These are phyloP conservation scores for Nyctanthes arbortristis DNA, from an alignment of 257 asterid genomes.

Conservation along the genomic window DNA sequence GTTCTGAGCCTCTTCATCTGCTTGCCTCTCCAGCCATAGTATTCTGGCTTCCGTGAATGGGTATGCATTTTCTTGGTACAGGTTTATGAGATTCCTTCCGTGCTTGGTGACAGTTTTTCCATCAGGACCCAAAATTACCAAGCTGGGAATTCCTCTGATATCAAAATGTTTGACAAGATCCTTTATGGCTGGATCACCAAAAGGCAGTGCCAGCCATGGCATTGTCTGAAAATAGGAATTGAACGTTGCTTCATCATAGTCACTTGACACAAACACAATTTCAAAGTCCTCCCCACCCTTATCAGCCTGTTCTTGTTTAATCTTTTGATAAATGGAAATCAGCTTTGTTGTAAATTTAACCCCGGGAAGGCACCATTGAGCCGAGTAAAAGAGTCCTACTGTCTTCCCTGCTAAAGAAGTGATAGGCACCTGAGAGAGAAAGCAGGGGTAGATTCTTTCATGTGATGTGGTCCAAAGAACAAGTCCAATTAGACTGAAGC, in stretches of 20 bases:
- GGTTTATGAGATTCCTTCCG: constrained; percentile 63
- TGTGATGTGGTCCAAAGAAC: not conserved
- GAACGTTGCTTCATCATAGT: constrained; percentile 48
- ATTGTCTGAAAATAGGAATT: constrained; percentile 44
- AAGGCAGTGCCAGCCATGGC: constrained; percentile 76
- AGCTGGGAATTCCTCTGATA: constrained; percentile 54
- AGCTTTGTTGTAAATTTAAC: constrained; percentile 51
- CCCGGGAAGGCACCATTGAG: constrained; percentile 64
- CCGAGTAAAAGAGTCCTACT: constrained; percentile 68
- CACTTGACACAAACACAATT: constrained; percentile 59
- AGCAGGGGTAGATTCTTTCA: not conserved
- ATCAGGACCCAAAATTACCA: constrained; percentile 59
- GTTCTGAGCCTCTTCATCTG: constrained; percentile 45
- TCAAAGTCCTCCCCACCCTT: constrained; percentile 40
- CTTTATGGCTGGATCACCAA: constrained; percentile 45
- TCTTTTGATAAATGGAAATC: constrained; percentile 47
- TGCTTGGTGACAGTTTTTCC: constrained; percentile 64
- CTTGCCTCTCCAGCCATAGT: constrained; percentile 42
- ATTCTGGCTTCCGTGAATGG: constrained; percentile 52
- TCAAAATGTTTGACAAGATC: constrained; percentile 52
- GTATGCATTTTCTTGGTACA: constrained; percentile 57
- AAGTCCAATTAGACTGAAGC: too few relatives aligned
- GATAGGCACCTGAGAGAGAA: constrained; percentile 44
- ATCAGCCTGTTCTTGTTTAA: constrained; percentile 31
- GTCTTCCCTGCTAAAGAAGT: constrained; percentile 54